Percentiles rank a stretch among this genome's conserved stretches.
phyloP scores from a whole-genome alignment of 345 rosid genomes.

The Citrus maxima region DNA sequence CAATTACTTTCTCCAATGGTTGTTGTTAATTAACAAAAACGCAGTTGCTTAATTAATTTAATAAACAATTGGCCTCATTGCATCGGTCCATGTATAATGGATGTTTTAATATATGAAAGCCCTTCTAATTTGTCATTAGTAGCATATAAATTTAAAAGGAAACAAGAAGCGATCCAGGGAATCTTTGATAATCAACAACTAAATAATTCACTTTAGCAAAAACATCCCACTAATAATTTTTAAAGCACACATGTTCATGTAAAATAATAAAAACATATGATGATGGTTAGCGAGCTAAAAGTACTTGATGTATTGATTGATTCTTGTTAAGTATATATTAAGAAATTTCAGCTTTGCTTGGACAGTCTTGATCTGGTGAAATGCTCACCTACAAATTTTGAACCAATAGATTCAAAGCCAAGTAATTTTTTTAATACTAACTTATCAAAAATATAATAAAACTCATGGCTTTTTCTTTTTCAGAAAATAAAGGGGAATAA shows the following conservation, averaged over 20 bases:
- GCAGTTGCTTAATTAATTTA: not conserved
- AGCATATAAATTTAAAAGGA: not conserved
- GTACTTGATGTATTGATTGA: not conserved
- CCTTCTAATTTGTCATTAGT: not conserved
- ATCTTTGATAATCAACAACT: constrained; percentile 5
- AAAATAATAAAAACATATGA: not conserved
- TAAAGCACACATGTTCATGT: not conserved
- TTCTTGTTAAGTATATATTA: not conserved
- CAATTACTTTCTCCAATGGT: not conserved
- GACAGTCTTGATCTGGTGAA: not conserved
- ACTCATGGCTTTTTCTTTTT: not conserved
- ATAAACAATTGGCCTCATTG: not conserved
- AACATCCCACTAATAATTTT: not conserved
- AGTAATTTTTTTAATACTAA: not conserved
- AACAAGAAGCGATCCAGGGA: constrained; percentile 4
- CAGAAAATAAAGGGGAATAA: not conserved
- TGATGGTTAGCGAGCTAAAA: not conserved
- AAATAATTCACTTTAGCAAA: not conserved
- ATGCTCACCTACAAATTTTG: not conserved
- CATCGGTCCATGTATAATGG: not conserved
- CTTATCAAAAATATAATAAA: not conserved
- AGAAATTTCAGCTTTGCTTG: not conserved
- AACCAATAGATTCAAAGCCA: not conserved
- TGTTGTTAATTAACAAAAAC: not conserved
- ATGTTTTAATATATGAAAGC: not conserved